Percentiles rank a stretch among this genome's conserved stretches.
phyloP scores from a whole-genome alignment of 768 basidiomycete species.

The Auriscalpium microsporum region DNA sequence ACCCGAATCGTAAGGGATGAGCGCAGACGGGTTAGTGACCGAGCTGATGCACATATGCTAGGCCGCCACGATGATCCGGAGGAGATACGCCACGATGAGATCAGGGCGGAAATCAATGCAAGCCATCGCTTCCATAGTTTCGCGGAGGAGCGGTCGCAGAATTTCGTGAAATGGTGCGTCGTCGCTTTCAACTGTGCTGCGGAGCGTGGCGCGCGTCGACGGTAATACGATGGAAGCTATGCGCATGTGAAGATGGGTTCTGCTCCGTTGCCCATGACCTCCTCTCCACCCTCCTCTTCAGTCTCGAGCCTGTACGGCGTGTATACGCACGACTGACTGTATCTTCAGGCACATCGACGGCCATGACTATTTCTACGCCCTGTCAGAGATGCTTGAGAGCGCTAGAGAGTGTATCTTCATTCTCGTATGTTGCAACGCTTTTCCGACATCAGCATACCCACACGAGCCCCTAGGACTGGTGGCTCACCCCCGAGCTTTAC shows the following conservation, averaged over 20 bases:
- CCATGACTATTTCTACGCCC: constrained; percentile 94
- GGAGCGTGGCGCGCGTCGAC: too few species aligned
- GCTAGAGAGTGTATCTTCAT: constrained; percentile 86
- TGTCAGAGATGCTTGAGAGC: constrained; percentile 81
- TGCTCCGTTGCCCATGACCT: too few species aligned
- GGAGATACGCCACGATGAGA: constrained; percentile 62
- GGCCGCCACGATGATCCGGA: constrained; percentile 69
- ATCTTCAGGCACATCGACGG: constrained; percentile 75
- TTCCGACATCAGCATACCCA: not conserved
- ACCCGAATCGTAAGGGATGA: not conserved
- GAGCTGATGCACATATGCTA: constrained; percentile 3
- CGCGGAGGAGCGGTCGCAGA: constrained; percentile 58
- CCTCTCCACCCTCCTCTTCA: too few species aligned
- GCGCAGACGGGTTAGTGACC: too few species aligned
- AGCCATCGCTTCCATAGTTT: constrained; percentile 84
- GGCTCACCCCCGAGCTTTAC: constrained; percentile 92
- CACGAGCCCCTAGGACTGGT: constrained; percentile 56
- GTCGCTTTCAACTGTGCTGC: too few species aligned
- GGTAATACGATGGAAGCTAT: too few species aligned
- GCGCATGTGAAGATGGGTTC: too few species aligned
- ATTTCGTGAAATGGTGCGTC: constrained; percentile 74
- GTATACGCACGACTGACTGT: too few species aligned
- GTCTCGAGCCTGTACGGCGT: too few species aligned
- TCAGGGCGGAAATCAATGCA: constrained; percentile 66
- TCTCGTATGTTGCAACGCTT: constrained; percentile 35